Conservation (phyloP, 1,284 basidiomycete species). For the Cutaneotrichosporon cavernicola region DNA sequence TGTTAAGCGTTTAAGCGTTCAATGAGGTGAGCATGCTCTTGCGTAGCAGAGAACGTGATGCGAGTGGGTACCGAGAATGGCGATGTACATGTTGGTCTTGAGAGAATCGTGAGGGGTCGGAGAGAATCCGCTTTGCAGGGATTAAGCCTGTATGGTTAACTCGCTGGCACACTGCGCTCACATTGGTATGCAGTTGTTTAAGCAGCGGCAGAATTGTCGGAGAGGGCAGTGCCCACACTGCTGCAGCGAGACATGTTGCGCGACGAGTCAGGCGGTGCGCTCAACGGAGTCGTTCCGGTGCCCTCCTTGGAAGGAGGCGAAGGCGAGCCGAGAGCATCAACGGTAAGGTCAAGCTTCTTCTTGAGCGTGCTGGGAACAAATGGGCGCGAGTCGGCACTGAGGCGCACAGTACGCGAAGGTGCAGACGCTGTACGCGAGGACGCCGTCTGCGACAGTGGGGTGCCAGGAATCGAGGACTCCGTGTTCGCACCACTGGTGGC, state of each 20-base stretch:
- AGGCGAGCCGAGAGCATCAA: not conserved
- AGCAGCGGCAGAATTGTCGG: not conserved
- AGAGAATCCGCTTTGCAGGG: not conserved
- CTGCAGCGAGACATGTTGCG: not conserved
- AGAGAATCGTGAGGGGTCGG: not conserved
- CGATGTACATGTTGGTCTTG: not conserved
- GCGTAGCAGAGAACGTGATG: not conserved
- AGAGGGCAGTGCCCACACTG: not conserved
- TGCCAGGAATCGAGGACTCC: not conserved
- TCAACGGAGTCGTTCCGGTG: not conserved
- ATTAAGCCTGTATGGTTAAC: not conserved
- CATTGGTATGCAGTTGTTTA: not conserved
- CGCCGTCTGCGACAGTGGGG: not conserved
- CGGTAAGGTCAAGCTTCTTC: not conserved
- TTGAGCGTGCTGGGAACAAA: slow-evolving; percentile 27
- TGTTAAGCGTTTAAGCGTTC: slow-evolving; percentile 4
- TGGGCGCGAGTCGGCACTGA: slow-evolving; percentile 32
- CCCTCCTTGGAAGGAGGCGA: not conserved
- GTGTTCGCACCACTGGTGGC: not conserved
- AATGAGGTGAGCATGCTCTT: slow-evolving; percentile 2
- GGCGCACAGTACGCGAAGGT: slow-evolving; percentile 11
- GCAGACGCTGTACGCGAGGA: slow-evolving; percentile 1
- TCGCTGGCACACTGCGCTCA: not conserved
- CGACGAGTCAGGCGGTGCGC: not conserved
- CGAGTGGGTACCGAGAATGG: not conserved